Evolutionary conservation across 805 yeast genomes (phyloP).

Genomic region (Priceomyces carsonii): DNA sequence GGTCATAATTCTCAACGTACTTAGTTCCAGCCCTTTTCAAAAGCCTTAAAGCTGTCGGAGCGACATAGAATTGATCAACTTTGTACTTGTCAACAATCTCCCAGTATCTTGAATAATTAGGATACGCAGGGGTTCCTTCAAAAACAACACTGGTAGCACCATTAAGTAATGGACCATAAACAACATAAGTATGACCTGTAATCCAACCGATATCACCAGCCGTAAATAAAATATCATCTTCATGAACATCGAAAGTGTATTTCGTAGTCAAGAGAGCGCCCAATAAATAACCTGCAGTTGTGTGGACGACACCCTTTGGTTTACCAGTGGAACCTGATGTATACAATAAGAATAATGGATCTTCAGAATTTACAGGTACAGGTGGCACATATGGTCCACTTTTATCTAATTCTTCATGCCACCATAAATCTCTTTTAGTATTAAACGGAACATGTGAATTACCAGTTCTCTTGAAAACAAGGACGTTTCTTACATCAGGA

Average conservation of each 20-base stretch:
- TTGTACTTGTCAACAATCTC: slow-evolving; percentile 87
- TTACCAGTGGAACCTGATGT: slow-evolving; percentile 98
- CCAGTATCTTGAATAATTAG: slow-evolving; percentile 95
- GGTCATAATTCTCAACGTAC: slow-evolving; percentile 76
- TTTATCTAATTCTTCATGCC: slow-evolving; percentile 87
- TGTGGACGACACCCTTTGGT: slow-evolving; percentile 97
- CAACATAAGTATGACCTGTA: slow-evolving; percentile 95
- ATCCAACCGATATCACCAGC: slow-evolving; percentile 99
- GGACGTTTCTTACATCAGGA: slow-evolving; percentile 75
- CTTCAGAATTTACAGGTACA: slow-evolving; percentile 84
- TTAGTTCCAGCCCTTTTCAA: slow-evolving; percentile 87
- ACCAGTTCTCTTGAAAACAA: slow-evolving; percentile 90
- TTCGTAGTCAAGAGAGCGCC: slow-evolving; percentile 91
- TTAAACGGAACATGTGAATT: slow-evolving; percentile 68
- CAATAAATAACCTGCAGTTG: slow-evolving; percentile 90
- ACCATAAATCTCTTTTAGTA: slow-evolving; percentile 86
- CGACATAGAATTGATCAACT: slow-evolving; percentile 96
- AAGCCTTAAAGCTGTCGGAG: slow-evolving; percentile 95
- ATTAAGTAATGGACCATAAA: slow-evolving; percentile 84
- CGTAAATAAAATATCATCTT: slow-evolving; percentile 85
- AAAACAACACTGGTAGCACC: slow-evolving; percentile 94
- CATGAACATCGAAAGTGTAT: slow-evolving; percentile 91
- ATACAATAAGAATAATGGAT: slow-evolving; percentile 91
- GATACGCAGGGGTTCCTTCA: slow-evolving; percentile 98
- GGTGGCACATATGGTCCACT: slow-evolving; percentile 87